Evolutionary conservation across 768 basidiomycete genomes (phyloP), one percentile per base, ranked within the genome.

Genomic region (Boletus rex-veris): DNA sequence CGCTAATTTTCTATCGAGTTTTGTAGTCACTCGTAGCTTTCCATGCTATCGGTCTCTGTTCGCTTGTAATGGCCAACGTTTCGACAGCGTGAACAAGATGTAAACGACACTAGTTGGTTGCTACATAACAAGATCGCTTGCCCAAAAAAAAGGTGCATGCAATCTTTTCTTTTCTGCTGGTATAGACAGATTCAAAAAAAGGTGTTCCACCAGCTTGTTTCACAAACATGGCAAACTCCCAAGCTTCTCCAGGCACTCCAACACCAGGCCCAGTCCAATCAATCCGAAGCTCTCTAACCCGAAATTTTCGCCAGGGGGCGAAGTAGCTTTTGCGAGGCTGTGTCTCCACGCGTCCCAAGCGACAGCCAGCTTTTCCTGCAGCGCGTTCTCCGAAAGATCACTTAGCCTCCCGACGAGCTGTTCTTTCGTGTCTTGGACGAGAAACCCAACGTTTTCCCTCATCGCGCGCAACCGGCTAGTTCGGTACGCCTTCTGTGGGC

Each of bases 201-300:
- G 30, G n/a, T 11, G 6, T 7, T 31, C 19, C 18, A 5, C 44
- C 4, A 4, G 21, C 18, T 45, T 10, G 24, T 11, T 31, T 50
- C 49, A 43, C 57, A 50, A 24, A 31, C 59, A 58, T 1, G 62
- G 59, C 21, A 70, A 36, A 41, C 60, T 57, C 16, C 66, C 70
- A 16, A 75, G 62, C 43, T 64, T 65, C 41, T 81, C 79, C 58
- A 87, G 66, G 52, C 74, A 81, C 49, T 86, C 80, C 52, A 86
- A 77, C 18, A 86, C 75, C 4, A 77, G 67, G n/a, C 76, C 75
- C 36, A 90, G 71, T 0, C 81, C 80, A 43, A 90, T 75, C 35
- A 90, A 64, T 2, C 83, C 81, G 65, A 90, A 90, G 58, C 85
- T 89, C 51, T 80, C 75, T 5, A 76, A 71, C 12, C 82, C 83